Evolutionary conservation across 2,329 filamentous ascomycete genomes (phyloP), one percentile per base, ranked within the genome.

Genomic region (Fusarium veterinarium): DNA sequence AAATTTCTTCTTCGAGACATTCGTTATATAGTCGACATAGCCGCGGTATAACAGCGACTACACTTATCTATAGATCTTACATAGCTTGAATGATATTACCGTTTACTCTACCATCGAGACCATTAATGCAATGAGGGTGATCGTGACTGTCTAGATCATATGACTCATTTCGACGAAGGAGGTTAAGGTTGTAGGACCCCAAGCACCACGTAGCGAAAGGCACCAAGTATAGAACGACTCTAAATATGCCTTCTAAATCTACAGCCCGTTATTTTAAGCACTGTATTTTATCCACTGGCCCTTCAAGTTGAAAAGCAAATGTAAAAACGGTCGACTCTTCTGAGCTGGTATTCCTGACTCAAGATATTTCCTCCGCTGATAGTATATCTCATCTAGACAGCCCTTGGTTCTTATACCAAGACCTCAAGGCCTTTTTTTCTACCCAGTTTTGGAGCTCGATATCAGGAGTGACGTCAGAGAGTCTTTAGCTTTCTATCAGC

Each of bases 21-120:
- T 72, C 69, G 8, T 72, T 72, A 58, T 13, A 72, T 69, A 72
- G 69, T 56, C 48, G 55, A 72, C 60, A 65, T 72, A 69, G 69
- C 38, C 51, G 69, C 64, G 28, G 41, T 38, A 35, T 46, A 35
- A 14, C 23, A 14, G 62, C 60, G 60, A 56, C 69, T 69, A 60
- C 13, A 28, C 40, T 48, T 60, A 41, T 72, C 64, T 61, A 51
- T 69, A 68, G 69, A 72, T 17, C 37, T 42, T 25, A 53, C 1
- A 62, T 48, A 53, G 12, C 33, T 53, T 61, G 20, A 42, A 67
- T 67, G 20, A 33, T 52, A 41, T 45, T 35, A 17, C 16, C 31
- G 25, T 40, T 66, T 58, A 37, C 13, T 37, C n/a, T 7, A 40
- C 0, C 5, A 14, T 7, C 31, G 10, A 1, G 9, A 2, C 14